A percentile compares a stretch with the other conserved stretches of the same genome.
Evolutionary conservation across 2,329 filamentous ascomycete species (phyloP).

Genomic region (Verticillium dahliae): DNA sequence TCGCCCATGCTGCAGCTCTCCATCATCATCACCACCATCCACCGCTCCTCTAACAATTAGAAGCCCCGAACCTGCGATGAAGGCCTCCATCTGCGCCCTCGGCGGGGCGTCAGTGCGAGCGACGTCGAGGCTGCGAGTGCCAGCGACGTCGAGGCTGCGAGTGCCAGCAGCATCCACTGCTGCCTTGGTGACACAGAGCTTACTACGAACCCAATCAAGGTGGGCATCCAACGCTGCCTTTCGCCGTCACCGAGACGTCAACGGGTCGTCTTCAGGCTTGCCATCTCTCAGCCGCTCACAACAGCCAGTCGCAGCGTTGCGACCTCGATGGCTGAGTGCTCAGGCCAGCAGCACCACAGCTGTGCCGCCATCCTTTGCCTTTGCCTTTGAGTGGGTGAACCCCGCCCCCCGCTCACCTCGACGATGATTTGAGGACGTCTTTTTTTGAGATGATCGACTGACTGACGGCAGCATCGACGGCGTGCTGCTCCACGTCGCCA

Average conservation of each 20-base stretch:
- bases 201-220: background rate
- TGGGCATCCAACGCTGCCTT: background rate
- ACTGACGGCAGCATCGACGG: constrained; percentile 64
- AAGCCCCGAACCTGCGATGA: background rate
- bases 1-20: background rate
- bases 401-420: no score
- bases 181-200: background rate
- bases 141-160: background rate
- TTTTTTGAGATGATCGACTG: background rate
- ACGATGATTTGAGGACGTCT: no score
- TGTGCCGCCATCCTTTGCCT: constrained; percentile 26
- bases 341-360: background rate
- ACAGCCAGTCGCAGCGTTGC: background rate
- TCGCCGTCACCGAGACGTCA: background rate
- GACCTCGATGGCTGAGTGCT: background rate
- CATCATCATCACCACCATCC: background rate
- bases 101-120: background rate
- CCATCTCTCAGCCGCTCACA: background rate
- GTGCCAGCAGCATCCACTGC: background rate
- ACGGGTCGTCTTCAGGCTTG: background rate
- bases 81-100: background rate
- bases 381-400: constrained; percentile 28
- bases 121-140: background rate
- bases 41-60: background rate
- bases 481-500: constrained; percentile 79